Conservation (phyloP, 306 rosid genomes). For the Casuarina cunninghamiana region DNA sequence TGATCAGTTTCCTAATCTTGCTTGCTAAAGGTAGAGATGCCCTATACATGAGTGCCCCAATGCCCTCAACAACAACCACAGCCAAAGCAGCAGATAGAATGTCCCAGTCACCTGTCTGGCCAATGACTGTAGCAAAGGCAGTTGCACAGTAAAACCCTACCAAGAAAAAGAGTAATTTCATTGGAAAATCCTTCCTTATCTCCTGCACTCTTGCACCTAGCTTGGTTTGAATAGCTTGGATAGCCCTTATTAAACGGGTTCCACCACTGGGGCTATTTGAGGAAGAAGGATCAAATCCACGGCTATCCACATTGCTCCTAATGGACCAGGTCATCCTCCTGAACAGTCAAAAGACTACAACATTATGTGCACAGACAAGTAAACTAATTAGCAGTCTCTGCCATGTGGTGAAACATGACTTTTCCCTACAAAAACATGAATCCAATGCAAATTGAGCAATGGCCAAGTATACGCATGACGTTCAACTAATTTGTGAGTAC, state of each 20-base stretch:
- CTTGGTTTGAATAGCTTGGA: slow-evolving; percentile 62
- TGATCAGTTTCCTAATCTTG: slow-evolving; percentile 55
- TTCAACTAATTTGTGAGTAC: not conserved
- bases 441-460: not conserved
- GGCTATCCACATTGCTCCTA: slow-evolving; percentile 58
- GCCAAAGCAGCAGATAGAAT: slow-evolving; percentile 91
- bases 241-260: slow-evolving; percentile 66
- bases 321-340: slow-evolving; percentile 66
- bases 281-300: slow-evolving; percentile 57
- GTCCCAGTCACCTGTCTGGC: slow-evolving; percentile 99
- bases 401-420: not conserved
- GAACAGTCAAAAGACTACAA: slow-evolving; percentile 20
- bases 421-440: not conserved
- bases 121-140: slow-evolving; percentile 91
- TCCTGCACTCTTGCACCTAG: slow-evolving; percentile 56
- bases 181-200: slow-evolving; percentile 69
- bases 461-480: not conserved
- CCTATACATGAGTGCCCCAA: slow-evolving; percentile 91
- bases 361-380: slow-evolving; percentile 4
- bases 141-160: slow-evolving; percentile 93
- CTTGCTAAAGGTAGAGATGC: slow-evolving; percentile 54
- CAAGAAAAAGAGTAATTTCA: slow-evolving; percentile 77
- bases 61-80: slow-evolving; percentile 78
- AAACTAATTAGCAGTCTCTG: not conserved
- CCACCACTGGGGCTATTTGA: slow-evolving; percentile 57